Evolutionary conservation across 1,284 basidiomycete species (phyloP).

Genomic region (Sporisorium iseilematis-ciliati): DNA sequence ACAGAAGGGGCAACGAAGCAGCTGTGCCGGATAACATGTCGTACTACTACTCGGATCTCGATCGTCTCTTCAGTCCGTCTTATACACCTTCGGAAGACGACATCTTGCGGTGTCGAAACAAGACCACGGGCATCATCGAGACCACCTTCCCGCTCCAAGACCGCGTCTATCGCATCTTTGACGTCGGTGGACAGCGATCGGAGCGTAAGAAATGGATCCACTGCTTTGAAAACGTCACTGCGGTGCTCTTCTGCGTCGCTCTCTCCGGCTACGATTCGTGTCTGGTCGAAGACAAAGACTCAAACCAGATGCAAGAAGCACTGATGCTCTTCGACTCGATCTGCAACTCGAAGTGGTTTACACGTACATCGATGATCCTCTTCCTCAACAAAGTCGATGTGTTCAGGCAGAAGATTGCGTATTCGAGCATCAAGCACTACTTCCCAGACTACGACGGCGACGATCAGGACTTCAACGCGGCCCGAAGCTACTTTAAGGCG

Average conservation of each 20-base stretch:
- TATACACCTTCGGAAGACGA: slow-evolving; percentile 81
- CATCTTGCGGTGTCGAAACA: slow-evolving; percentile 85
- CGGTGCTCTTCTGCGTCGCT: slow-evolving; percentile 86
- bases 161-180: slow-evolving; percentile 77
- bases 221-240: slow-evolving; percentile 75
- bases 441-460: slow-evolving; percentile 72
- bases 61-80: slow-evolving; percentile 79
- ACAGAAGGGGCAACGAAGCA: slow-evolving; percentile 83
- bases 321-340: slow-evolving; percentile 96
- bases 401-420: slow-evolving; percentile 82
- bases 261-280: slow-evolving; percentile 91
- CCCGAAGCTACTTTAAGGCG: slow-evolving; percentile 89
- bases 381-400: slow-evolving; percentile 77
- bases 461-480: slow-evolving; percentile 77
- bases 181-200: slow-evolving; percentile 89
- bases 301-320: slow-evolving; percentile 95
- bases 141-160: slow-evolving; percentile 78
- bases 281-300: slow-evolving; percentile 90
- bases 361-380: slow-evolving; percentile 88
- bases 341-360: slow-evolving; percentile 95
- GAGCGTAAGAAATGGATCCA: slow-evolving; percentile 80
- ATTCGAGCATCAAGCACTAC: slow-evolving; percentile 84
- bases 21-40: slow-evolving; percentile 82
- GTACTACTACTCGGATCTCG: slow-evolving; percentile 80
- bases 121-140: slow-evolving; percentile 94